Conservation (phyloP, 2,329 filamentous ascomycete genomes). For the Coleophoma cylindrospora region DNA sequence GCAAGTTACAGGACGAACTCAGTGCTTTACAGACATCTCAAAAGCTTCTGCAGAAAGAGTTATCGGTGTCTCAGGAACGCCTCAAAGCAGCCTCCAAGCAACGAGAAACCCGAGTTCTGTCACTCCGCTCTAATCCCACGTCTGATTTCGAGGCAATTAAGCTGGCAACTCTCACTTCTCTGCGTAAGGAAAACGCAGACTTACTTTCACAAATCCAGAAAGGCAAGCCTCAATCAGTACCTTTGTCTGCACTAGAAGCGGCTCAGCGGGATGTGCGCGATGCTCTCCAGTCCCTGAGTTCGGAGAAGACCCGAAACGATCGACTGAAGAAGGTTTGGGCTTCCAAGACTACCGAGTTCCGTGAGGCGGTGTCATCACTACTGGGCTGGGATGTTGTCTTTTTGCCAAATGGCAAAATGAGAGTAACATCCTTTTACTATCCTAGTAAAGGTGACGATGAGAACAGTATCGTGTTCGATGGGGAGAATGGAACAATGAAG, state of each 20-base stretch:
- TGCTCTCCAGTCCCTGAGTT: conserved; percentile 61
- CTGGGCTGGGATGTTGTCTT: conserved; percentile 95
- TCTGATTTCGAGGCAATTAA: conserved; percentile 82
- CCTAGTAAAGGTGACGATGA: conserved; percentile 60
- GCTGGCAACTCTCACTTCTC: conserved; percentile 67
- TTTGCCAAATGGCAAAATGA: conserved; percentile 93
- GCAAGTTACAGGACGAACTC: conserved; percentile 76
- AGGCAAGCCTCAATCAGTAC: conserved; percentile 50
- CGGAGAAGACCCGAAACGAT: conserved; percentile 75
- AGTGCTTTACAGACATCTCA: conserved; percentile 64
- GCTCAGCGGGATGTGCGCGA: conserved; percentile 72
- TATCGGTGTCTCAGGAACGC: conserved; percentile 68
- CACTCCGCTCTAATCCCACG: conserved; percentile 88
- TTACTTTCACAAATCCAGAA: conserved; percentile 68
- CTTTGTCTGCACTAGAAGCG: conserved; percentile 69
- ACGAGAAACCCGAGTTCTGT: conserved; percentile 75
- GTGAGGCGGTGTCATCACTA: conserved; percentile 86
- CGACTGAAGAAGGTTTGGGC: conserved; percentile 92
- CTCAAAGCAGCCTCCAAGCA: conserved; percentile 61
- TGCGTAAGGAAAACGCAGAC: conserved; percentile 80
- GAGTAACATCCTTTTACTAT: conserved; percentile 81
- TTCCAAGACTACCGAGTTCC: conserved; percentile 88
- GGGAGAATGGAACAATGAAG: conserved; percentile 96
- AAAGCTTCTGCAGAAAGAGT: conserved; percentile 68
- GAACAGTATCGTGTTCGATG: conserved; percentile 79